Evolutionary conservation across 2,329 filamentous ascomycete genomes (phyloP).

Genomic region (Stemphylium lycopersici): DNA sequence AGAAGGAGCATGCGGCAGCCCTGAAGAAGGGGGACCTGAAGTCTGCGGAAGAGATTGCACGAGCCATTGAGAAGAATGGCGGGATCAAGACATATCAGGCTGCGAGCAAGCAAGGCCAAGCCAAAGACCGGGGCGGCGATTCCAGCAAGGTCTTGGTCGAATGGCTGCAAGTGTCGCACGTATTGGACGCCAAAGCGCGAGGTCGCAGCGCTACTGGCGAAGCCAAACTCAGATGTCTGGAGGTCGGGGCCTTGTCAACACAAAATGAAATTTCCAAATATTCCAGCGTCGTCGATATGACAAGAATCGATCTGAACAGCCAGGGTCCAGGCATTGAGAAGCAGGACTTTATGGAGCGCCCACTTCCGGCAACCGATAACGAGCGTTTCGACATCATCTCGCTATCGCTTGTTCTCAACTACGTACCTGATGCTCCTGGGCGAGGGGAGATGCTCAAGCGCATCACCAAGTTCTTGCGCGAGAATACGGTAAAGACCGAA

Average conservation of each 20-base stretch:
- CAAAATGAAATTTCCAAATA: slow-evolving; percentile 81
- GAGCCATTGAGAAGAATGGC: slow-evolving; percentile 61
- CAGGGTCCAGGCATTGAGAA: slow-evolving; percentile 80
- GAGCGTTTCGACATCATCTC: slow-evolving; percentile 89
- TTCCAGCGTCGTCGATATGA: slow-evolving; percentile 70
- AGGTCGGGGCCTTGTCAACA: slow-evolving; percentile 86
- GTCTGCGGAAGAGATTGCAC: slow-evolving; percentile 52
- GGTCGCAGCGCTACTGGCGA: slow-evolving; percentile 4
- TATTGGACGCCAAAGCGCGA: slow-evolving; percentile 23
- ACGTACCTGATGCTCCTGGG: slow-evolving; percentile 76
- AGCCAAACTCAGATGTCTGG: slow-evolving; percentile 69
- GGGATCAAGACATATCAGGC: slow-evolving; percentile 66
- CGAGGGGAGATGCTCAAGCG: slow-evolving; percentile 81
- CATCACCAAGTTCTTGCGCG: slow-evolving; percentile 41
- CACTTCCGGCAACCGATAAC: slow-evolving; percentile 66
- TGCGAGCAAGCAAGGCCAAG: slow-evolving; percentile 68
- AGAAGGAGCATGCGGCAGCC: slow-evolving; percentile 63
- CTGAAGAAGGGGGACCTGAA: slow-evolving; percentile 50
- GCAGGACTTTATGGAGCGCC: slow-evolving; percentile 93
- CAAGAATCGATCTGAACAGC: slow-evolving; percentile 88
- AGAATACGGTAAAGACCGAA: slow-evolving; percentile 8
- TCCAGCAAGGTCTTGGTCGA: slow-evolving; percentile 65
- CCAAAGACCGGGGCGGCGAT: slow-evolving; percentile 66
- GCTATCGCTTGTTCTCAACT: slow-evolving; percentile 91
- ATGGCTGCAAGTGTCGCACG: slow-evolving; percentile 57